Conservation (phyloP, 2,329 filamentous ascomycete species). For the Penicillium decumbens region DNA sequence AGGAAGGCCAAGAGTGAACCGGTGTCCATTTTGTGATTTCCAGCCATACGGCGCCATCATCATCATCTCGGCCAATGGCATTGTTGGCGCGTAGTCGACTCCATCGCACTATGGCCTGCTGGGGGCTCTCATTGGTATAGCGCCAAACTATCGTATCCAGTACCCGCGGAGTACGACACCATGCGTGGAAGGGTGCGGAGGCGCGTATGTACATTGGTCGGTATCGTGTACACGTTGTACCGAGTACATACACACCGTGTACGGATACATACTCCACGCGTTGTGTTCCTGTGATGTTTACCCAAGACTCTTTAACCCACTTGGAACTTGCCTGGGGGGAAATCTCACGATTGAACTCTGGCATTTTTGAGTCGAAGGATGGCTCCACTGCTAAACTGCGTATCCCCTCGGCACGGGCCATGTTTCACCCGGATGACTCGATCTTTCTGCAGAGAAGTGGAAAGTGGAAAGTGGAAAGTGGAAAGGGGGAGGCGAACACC, state of each 20-base stretch:
- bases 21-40: not conserved
- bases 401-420: constrained; percentile 20
- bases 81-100: constrained; percentile 12
- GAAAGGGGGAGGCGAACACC: not conserved
- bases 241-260: constrained; percentile 7
- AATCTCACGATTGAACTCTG: constrained; percentile 2
- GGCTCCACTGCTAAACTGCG: constrained; percentile 9
- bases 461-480: constrained; percentile 1
- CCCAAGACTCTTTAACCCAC: constrained; percentile 11
- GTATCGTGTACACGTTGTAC: constrained; percentile 2
- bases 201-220: not conserved
- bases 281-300: constrained; percentile 10
- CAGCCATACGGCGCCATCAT: not conserved
- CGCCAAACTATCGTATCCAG: not conserved
- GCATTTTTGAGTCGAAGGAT: not conserved
- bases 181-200: not conserved
- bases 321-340: not conserved
- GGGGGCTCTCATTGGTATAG: not conserved
- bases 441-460: constrained; percentile 1
- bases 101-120: constrained; percentile 18
- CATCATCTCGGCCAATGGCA: constrained; percentile 10
- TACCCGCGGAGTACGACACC: constrained; percentile 1
- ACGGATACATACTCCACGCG: not conserved
- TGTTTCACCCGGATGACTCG: not conserved
- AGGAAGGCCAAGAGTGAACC: not conserved